These are phyloP conservation scores for Lactarius evosmus DNA, from an alignment of 768 basidiomycete species.

Conservation along the genomic window DNA sequence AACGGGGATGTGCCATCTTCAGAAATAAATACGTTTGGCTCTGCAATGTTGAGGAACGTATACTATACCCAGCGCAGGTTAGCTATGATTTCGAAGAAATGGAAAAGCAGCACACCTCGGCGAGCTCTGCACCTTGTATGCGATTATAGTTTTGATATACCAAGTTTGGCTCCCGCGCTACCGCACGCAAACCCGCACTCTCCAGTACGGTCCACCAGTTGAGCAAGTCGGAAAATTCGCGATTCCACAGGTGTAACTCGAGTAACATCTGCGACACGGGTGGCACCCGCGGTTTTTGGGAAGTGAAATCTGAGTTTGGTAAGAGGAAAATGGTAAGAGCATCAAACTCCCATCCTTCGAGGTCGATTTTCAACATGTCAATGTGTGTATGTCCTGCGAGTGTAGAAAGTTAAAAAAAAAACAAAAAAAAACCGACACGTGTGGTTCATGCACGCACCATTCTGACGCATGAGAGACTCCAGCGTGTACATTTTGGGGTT, in stretches of 20 bases:
- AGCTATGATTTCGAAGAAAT: neutral
- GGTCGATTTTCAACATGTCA: constrained; percentile 45
- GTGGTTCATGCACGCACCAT: constrained; percentile 33
- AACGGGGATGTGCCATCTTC: neutral
- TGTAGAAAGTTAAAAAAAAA: neutral
- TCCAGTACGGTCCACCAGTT: constrained; percentile 49
- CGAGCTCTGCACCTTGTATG: constrained; percentile 31
- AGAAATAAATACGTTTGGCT: constrained; percentile 15
- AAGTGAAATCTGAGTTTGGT: constrained; percentile 34
- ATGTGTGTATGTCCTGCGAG: constrained; percentile 35
- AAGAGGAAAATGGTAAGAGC: constrained; percentile 41
- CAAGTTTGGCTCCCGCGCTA: constrained; percentile 44
- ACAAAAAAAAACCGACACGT: neutral
- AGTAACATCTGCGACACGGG: constrained; percentile 49
- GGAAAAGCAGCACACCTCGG: constrained; percentile 32
- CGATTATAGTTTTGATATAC: constrained; percentile 35
- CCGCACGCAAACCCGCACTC: constrained; percentile 45
- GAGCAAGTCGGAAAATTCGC: constrained; percentile 32
- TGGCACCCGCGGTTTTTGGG: constrained; percentile 36
- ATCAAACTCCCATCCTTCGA: constrained; percentile 49
- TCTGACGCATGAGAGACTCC: constrained; percentile 42
- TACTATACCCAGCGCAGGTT: constrained; percentile 3
- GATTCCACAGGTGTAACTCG: constrained; percentile 41
- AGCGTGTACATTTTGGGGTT: constrained; percentile 46
- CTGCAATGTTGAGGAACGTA: constrained; percentile 19